Conservation (phyloP, 768 basidiomycete species). For the Termitomyces titanicus region DNA sequence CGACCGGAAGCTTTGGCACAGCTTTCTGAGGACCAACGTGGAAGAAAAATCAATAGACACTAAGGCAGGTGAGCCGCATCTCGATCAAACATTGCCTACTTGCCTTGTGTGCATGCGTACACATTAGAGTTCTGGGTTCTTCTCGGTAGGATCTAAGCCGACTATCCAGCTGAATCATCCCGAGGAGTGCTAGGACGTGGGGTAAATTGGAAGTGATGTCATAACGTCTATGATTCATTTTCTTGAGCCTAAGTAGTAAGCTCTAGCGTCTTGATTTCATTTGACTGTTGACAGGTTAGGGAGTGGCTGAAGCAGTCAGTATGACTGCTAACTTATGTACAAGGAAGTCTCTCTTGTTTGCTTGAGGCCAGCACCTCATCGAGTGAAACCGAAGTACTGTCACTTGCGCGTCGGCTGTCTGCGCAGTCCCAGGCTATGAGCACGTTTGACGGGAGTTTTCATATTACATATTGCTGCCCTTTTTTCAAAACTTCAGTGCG, state of each 20-base stretch:
- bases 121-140: not conserved
- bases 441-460: not conserved
- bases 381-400: not conserved
- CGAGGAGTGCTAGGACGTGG: not conserved
- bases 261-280: not conserved
- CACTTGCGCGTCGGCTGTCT: not conserved
- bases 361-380: too few species aligned
- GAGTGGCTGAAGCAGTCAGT: not conserved
- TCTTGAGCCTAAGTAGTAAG: not conserved
- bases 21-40: not conserved
- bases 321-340: not conserved
- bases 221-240: not conserved
- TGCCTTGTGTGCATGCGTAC: not conserved
- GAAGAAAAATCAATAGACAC: not conserved
- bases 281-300: not conserved
- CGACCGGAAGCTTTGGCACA: not conserved
- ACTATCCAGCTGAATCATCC: not conserved
- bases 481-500: not conserved
- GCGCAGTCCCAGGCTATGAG: not conserved
- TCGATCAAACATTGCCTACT: not conserved
- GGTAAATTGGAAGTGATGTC: not conserved
- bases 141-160: not conserved
- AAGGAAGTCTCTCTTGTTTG: not conserved
- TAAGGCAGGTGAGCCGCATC: not conserved
- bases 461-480: not conserved